phyloP scores from a whole-genome alignment of 768 basidiomycete genomes.

The Kondoa malvinella region DNA sequence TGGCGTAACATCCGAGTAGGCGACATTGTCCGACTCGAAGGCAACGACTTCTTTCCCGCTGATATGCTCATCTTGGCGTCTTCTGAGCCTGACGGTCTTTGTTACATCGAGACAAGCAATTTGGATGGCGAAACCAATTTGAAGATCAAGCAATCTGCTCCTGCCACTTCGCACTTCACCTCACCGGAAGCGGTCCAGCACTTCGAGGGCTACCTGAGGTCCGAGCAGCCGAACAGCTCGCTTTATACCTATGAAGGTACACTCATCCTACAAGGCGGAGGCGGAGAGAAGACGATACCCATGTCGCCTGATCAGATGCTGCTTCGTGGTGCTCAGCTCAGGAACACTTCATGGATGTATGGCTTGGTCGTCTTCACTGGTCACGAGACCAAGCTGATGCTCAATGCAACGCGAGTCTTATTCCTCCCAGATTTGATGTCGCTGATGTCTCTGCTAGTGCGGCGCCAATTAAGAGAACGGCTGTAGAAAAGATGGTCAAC shows the following conservation, averaged over 20 bases:
- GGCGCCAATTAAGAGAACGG: constrained; percentile 89
- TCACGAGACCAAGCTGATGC: constrained; percentile 95
- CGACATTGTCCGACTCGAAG: constrained; percentile 77
- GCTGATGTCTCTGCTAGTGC: constrained; percentile 41
- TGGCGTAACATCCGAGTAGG: constrained; percentile 86
- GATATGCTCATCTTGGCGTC: constrained; percentile 74
- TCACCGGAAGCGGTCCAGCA: constrained; percentile 55
- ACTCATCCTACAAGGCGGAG: constrained; percentile 36
- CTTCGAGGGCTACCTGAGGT: constrained; percentile 67
- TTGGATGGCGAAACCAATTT: constrained; percentile 96
- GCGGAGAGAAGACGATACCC: constrained; percentile 60
- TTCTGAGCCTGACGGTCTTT: constrained; percentile 90
- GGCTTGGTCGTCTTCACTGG: constrained; percentile 87
- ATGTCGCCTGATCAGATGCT: constrained; percentile 88
- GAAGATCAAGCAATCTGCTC: constrained; percentile 91
- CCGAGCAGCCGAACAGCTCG: constrained; percentile 94
- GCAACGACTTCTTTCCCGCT: constrained; percentile 86
- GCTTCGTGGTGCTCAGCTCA: constrained; percentile 79
- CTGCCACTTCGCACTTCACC: constrained; percentile 59
- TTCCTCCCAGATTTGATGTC: neutral
- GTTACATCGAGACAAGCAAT: constrained; percentile 95
- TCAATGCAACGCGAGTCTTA: constrained; percentile 74
- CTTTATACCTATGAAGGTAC: constrained; percentile 76
- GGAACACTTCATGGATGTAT: constrained; percentile 94
- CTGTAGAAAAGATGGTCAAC: constrained; percentile 90